These are phyloP conservation scores for Nakaseomyces delphensis DNA, from an alignment of 1,139 yeast species.

Conservation along the genomic window DNA sequence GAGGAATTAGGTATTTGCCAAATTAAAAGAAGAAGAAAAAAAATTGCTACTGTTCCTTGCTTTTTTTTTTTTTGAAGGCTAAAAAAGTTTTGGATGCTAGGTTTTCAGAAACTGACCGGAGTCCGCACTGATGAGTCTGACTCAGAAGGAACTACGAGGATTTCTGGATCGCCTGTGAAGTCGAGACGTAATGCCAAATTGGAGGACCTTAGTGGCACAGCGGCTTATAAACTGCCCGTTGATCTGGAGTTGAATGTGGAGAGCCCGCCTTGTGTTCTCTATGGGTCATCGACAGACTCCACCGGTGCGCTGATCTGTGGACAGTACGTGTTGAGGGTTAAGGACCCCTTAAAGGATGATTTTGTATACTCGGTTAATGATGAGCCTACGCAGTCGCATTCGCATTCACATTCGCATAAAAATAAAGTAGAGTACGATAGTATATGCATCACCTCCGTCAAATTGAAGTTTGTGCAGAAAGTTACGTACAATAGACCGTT, in stretches of 20 bases:
- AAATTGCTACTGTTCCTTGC: not conserved
- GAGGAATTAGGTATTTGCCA: no score
- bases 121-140: slow-evolving; percentile 2
- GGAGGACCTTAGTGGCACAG: not conserved
- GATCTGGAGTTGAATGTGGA: slow-evolving; percentile 49
- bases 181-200: not conserved
- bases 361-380: not conserved
- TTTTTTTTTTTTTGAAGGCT: not conserved
- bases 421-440: not conserved
- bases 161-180: slow-evolving; percentile 2
- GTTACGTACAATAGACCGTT: slow-evolving; percentile 60
- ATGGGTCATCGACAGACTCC: slow-evolving; percentile 69
- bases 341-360: slow-evolving; percentile 16
- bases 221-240: slow-evolving; percentile 45
- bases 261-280: slow-evolving; percentile 82
- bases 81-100: not conserved
- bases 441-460: slow-evolving; percentile 45
- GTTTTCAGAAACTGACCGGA: slow-evolving; percentile 2
- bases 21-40: not conserved
- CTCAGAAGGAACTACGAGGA: not conserved
- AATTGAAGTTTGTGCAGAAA: slow-evolving; percentile 61
- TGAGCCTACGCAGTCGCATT: no score
- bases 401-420: no score
- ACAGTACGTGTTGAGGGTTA: slow-evolving; percentile 35
- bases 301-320: slow-evolving; percentile 86